A percentile compares a stretch with the other conserved stretches of the same genome.
These are phyloP conservation scores for Penicillium crystallinum DNA, from an alignment of 495 filamentous ascomycete species.

Conservation along the genomic window DNA sequence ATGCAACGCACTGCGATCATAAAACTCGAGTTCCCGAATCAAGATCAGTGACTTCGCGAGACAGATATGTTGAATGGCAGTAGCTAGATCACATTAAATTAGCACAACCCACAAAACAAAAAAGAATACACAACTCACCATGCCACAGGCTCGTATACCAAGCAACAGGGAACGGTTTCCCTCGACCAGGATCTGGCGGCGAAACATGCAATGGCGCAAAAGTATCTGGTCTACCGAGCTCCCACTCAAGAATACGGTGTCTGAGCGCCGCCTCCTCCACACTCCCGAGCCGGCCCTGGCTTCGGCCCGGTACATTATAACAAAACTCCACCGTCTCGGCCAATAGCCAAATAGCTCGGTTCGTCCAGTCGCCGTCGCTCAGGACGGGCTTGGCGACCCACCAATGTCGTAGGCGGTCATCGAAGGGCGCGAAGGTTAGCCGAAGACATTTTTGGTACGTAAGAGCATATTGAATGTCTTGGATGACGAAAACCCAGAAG, in stretches of 20 bases:
- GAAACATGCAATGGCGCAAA: slow-evolving; percentile 37
- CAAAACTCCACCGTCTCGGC: slow-evolving; percentile 39
- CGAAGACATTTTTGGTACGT: slow-evolving; percentile 36
- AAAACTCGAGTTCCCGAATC: slow-evolving; percentile 19
- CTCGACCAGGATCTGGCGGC: slow-evolving; percentile 20
- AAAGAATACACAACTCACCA: slow-evolving; percentile 19
- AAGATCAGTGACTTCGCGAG: slow-evolving; percentile 35
- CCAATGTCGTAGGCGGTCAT: slow-evolving; percentile 28
- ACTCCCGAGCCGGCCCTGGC: slow-evolving; percentile 14
- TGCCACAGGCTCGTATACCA: slow-evolving; percentile 36
- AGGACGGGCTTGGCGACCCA: slow-evolving; percentile 27
- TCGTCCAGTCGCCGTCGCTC: slow-evolving; percentile 38
- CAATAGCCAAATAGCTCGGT: slow-evolving; percentile 36
- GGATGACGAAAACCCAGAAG: slow-evolving; percentile 43
- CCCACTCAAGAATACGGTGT: slow-evolving; percentile 30
- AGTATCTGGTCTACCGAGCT: slow-evolving; percentile 23
- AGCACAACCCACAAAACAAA: neutral
- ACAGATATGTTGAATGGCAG: slow-evolving; percentile 36
- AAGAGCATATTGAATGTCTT: slow-evolving; percentile 41
- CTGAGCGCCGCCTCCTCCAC: slow-evolving; percentile 22
- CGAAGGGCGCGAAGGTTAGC: slow-evolving; percentile 33
- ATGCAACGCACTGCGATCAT: slow-evolving; percentile 6
- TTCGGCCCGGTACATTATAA: slow-evolving; percentile 24
- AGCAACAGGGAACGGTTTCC: slow-evolving; percentile 36
- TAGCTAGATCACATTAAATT: slow-evolving; percentile 19